Evolutionary conservation across 805 yeast genomes (phyloP).

Genomic region (Starmerella khaoyaiensis): DNA sequence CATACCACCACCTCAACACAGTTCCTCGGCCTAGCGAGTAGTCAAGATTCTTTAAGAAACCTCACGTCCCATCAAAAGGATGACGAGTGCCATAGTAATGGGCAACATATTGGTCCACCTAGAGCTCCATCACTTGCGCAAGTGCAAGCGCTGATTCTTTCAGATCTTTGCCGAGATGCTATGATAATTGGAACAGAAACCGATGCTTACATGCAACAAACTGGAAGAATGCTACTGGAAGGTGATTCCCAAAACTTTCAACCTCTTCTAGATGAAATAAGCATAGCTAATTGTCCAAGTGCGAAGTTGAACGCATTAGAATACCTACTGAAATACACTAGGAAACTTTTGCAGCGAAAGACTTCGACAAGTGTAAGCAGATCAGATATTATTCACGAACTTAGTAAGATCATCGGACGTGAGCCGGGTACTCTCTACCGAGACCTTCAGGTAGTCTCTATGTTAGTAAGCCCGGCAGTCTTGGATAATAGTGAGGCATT

Average conservation of each 20-base stretch:
- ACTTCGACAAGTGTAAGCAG: constrained; percentile 16
- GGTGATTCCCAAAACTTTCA: constrained; percentile 20
- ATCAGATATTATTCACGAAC: constrained; percentile 27
- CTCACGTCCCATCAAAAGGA: neutral
- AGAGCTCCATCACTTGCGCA: constrained; percentile 8
- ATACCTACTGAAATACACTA: constrained; percentile 12
- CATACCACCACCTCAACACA: constrained; percentile 19
- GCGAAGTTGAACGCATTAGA: constrained; percentile 17
- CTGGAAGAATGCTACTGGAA: constrained; percentile 23
- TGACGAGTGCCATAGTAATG: neutral
- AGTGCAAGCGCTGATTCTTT: constrained; percentile 22
- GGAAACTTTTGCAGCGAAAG: constrained; percentile 3
- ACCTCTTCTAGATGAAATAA: constrained; percentile 19
- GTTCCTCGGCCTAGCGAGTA: constrained; percentile 13
- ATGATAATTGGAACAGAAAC: constrained; percentile 27
- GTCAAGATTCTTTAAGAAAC: constrained; percentile 14
- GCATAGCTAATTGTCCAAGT: constrained; percentile 14
- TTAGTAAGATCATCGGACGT: constrained; percentile 24
- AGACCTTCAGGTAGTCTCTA: constrained; percentile 28
- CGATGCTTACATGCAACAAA: constrained; percentile 25
- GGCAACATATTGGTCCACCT: constrained; percentile 10
- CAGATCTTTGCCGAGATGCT: constrained; percentile 25
- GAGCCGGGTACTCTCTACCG: constrained; percentile 26
- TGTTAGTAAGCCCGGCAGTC: constrained; percentile 25
- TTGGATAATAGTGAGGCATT: constrained; percentile 28